A percentile compares a stretch with the other conserved stretches of the same genome.
Conservation (phyloP, 306 rosid genomes). For the Boehmeria nivea region DNA sequence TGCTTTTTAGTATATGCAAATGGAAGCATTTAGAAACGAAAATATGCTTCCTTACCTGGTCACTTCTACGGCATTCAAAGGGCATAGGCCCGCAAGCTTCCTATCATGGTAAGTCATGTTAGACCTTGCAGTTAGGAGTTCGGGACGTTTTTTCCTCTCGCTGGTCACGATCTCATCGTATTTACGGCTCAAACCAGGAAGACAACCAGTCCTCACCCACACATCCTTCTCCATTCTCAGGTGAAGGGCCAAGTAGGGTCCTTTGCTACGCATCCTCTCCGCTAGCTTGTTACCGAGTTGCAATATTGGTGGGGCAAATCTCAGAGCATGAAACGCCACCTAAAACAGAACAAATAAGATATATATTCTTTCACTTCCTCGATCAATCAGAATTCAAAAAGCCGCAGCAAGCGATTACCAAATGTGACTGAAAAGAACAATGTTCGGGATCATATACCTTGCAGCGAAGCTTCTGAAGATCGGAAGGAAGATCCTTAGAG, state of each 20-base stretch:
- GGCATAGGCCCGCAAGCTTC: conserved; percentile 91
- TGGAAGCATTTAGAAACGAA: too few relatives aligned
- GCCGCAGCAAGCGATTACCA: too few relatives aligned
- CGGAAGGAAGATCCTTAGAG: conserved; percentile 90
- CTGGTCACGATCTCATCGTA: conserved; percentile 63
- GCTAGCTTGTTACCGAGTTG: conserved; percentile 72
- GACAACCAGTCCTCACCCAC: conserved; percentile 98
- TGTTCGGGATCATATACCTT: conserved; percentile 79
- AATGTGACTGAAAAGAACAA: too few relatives aligned
- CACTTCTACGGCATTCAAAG: conserved; percentile 77
- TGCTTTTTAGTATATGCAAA: too few relatives aligned
- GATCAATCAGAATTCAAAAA: too few relatives aligned
- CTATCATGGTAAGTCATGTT: conserved; percentile 91
- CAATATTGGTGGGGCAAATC: conserved; percentile 74
- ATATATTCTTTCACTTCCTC: too few relatives aligned
- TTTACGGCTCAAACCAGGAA: conserved; percentile 70
- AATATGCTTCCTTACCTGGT: conserved; percentile 43
- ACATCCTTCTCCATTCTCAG: conserved; percentile 95
- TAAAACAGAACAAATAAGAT: conserved; percentile 28
- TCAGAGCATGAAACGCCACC: conserved; percentile 95
- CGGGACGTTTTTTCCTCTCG: conserved; percentile 73
- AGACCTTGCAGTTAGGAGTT: conserved; percentile 79
- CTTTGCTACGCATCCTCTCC: conserved; percentile 76
- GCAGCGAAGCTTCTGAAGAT: conserved; percentile 96
- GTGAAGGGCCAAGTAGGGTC: conserved; percentile 93